phyloP scores from a whole-genome alignment of 116 monocot species.

The Trichopus zeylanicus region DNA sequence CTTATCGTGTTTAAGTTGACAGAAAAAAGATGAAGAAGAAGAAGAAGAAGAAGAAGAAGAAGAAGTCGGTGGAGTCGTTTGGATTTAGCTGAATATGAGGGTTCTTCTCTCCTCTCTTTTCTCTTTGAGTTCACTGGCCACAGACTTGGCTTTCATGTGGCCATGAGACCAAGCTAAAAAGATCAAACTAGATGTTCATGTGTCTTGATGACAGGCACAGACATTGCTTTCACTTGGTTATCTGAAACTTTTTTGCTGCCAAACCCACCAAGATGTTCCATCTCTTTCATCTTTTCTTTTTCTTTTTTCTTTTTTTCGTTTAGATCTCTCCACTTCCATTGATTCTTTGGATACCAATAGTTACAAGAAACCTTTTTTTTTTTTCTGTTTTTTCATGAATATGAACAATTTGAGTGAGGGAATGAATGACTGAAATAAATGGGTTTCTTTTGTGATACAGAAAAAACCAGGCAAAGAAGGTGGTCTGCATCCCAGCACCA shows the following conservation, averaged over 20 bases:
- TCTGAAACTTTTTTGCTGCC: slow-evolving; percentile 9
- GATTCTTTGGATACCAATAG: too few relatives aligned
- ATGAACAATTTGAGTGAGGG: not conserved
- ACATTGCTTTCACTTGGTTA: slow-evolving; percentile 3
- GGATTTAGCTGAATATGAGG: not conserved
- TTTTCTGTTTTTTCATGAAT: not conserved
- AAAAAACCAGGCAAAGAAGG: slow-evolving; percentile 26
- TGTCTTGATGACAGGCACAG: too few relatives aligned
- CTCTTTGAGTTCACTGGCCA: not conserved
- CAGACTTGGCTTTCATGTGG: not conserved
- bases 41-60: not conserved
- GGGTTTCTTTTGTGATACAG: not conserved
- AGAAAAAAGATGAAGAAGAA: not conserved
- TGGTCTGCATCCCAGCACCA: slow-evolving; percentile 29
- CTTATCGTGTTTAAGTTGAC: slow-evolving; percentile 2
- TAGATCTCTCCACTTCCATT: too few relatives aligned
- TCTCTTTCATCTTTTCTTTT: not conserved
- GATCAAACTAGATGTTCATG: too few relatives aligned
- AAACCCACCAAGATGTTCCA: not conserved
- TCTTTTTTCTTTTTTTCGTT: too few relatives aligned
- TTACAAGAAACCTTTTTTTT: too few relatives aligned
- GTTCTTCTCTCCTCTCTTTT: not conserved
- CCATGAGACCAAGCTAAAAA: not conserved
- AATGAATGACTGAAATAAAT: too few relatives aligned
- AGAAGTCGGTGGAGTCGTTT: too few relatives aligned